These are phyloP conservation scores for Asterella californica DNA, from an alignment of 225 moss, liverwort and hornwort genomes.

Conservation along the genomic window DNA sequence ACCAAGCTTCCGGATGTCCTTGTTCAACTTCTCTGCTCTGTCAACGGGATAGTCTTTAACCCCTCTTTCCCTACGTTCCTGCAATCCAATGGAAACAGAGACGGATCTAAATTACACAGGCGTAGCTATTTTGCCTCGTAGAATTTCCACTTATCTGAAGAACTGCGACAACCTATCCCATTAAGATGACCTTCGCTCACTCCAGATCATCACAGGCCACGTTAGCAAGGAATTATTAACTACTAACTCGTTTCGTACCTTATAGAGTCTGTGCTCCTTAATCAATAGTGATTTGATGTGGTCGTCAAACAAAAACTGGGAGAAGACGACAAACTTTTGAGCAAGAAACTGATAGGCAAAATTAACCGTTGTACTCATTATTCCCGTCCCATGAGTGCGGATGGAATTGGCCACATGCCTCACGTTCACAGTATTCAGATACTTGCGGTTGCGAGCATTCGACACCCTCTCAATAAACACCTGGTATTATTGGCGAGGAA, in stretches of 20 bases:
- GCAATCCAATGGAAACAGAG: constrained; percentile 1
- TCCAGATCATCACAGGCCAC: neutral
- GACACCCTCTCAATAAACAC: constrained; percentile 93
- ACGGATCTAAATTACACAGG: neutral
- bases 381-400: constrained; percentile 91
- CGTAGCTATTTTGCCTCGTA: neutral
- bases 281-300: constrained; percentile 90
- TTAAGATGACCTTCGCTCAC: neutral
- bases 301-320: constrained; percentile 95
- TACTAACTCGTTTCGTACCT: constrained; percentile 38
- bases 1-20: constrained; percentile 85
- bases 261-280: constrained; percentile 76
- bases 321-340: constrained; percentile 92
- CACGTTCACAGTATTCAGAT: constrained; percentile 92
- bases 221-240: too few species aligned
- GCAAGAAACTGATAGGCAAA: constrained; percentile 94
- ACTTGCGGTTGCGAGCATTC: constrained; percentile 85
- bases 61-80: constrained; percentile 76
- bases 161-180: neutral
- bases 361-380: constrained; percentile 97
- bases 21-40: constrained; percentile 84
- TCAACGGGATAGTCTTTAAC: constrained; percentile 71
- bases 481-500: constrained; percentile 34
- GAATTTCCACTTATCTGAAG: neutral
- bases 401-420: constrained; percentile 98